These are phyloP conservation scores for Neonectria magnoliae DNA, from an alignment of 2,329 filamentous ascomycete genomes.

Conservation along the genomic window DNA sequence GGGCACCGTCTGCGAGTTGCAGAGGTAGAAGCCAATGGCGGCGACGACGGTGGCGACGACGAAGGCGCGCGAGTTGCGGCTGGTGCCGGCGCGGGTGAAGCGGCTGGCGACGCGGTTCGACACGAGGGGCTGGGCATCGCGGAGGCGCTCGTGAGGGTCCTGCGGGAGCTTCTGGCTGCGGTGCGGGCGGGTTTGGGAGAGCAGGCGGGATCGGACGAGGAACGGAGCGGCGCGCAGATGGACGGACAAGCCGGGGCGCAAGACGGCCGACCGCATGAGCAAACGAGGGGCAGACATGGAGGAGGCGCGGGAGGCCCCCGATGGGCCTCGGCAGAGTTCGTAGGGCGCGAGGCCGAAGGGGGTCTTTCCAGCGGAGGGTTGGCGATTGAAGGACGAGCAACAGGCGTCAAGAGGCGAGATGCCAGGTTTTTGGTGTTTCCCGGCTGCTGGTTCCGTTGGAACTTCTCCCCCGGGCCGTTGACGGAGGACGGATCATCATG, in stretches of 20 bases:
- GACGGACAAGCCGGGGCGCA: slow-evolving; percentile 8
- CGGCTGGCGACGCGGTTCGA: slow-evolving; percentile 38
- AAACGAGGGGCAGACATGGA: slow-evolving; percentile 32
- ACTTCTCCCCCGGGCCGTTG: not conserved
- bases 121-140: slow-evolving; percentile 47
- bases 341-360: not conserved
- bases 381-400: not conserved
- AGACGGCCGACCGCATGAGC: slow-evolving; percentile 5
- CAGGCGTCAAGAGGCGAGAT: not conserved
- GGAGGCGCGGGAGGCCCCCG: slow-evolving; percentile 3
- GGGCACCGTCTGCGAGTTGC: slow-evolving; percentile 77
- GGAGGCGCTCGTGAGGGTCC: slow-evolving; percentile 42
- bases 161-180: slow-evolving; percentile 9
- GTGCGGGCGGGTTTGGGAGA: slow-evolving; percentile 37
- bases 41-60: slow-evolving; percentile 53
- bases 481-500: not conserved
- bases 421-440: not conserved
- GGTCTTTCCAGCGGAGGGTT: not conserved
- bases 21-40: slow-evolving; percentile 69
- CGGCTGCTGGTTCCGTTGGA: not conserved
- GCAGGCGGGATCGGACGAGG: slow-evolving; percentile 27
- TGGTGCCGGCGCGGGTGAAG: slow-evolving; percentile 42
- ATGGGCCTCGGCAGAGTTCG: slow-evolving; percentile 13
- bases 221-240: slow-evolving; percentile 4
- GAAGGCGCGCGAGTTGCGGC: slow-evolving; percentile 49